phyloP scores from a whole-genome alignment of 2,329 filamentous ascomycete species.

The Pleurostoma richardsiae region DNA sequence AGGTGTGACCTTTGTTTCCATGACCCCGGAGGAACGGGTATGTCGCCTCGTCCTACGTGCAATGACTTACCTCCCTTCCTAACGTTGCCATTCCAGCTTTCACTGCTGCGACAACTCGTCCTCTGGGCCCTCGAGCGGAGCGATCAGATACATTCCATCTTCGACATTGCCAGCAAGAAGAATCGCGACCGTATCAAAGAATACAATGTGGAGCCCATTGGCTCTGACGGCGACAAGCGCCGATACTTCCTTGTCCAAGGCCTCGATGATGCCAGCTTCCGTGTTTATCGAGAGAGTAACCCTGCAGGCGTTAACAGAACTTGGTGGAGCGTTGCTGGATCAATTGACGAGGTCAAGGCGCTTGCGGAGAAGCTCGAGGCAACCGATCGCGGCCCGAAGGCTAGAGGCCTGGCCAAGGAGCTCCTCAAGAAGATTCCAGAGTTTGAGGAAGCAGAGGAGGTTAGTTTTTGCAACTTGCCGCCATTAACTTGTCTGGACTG shows the following conservation, averaged over 20 bases:
- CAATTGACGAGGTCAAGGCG: constrained; percentile 76
- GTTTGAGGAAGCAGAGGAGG: constrained; percentile 91
- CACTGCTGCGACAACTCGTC: constrained; percentile 74
- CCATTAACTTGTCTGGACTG: too few species aligned
- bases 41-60: constrained; percentile 13
- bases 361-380: constrained; percentile 72
- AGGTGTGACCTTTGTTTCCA: constrained; percentile 72
- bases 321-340: constrained; percentile 91
- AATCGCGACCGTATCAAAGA: constrained; percentile 78
- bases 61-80: constrained; percentile 1
- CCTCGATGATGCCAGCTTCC: constrained; percentile 87
- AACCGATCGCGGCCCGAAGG: constrained; percentile 75
- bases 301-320: constrained; percentile 68
- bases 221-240: constrained; percentile 77
- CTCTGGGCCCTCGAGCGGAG: constrained; percentile 89
- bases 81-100: constrained; percentile 53
- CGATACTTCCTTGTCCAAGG: constrained; percentile 94
- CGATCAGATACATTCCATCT: constrained; percentile 71
- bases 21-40: constrained; percentile 80
- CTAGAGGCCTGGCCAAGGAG: constrained; percentile 70
- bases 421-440: constrained; percentile 77
- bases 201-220: constrained; percentile 75
- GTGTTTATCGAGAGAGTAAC: constrained; percentile 91
- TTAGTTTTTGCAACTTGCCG: constrained; percentile 25
- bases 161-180: constrained; percentile 87